Conservation (phyloP, 2,329 filamentous ascomycete genomes). For the Apiospora hydei region DNA sequence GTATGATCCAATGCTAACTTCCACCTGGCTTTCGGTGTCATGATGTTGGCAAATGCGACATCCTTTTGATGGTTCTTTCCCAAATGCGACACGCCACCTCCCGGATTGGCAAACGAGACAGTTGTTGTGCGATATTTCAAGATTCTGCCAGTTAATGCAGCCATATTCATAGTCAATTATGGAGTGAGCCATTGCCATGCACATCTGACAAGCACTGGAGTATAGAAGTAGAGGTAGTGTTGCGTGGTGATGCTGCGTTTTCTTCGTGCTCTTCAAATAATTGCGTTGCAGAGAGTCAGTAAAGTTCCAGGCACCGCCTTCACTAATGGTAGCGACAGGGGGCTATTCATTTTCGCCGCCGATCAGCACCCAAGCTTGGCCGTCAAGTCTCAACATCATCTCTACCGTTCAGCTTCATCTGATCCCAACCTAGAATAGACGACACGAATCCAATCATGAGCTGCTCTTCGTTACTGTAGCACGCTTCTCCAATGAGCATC, state of each 20-base stretch:
- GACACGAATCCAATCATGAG: too few relatives aligned
- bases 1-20: not conserved
- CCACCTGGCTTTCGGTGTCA: too few relatives aligned
- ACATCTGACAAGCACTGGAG: not conserved
- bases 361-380: not conserved
- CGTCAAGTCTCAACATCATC: not conserved
- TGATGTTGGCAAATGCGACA: not conserved
- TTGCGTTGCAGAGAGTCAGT: too few relatives aligned
- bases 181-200: too few relatives aligned
- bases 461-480: not conserved
- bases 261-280: not conserved
- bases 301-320: too few relatives aligned
- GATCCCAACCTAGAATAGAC: not conserved
- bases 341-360: not conserved
- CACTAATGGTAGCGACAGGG: not conserved
- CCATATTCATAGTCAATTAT: too few relatives aligned
- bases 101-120: not conserved
- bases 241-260: too few relatives aligned
- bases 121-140: not conserved
- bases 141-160: too few relatives aligned
- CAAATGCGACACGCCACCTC: not conserved
- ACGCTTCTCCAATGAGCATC: too few relatives aligned
- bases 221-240: too few relatives aligned
- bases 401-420: not conserved
- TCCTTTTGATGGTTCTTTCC: not conserved